These are phyloP conservation scores for Boletus smithii DNA, from an alignment of 1,284 basidiomycete genomes.

Conservation along the genomic window DNA sequence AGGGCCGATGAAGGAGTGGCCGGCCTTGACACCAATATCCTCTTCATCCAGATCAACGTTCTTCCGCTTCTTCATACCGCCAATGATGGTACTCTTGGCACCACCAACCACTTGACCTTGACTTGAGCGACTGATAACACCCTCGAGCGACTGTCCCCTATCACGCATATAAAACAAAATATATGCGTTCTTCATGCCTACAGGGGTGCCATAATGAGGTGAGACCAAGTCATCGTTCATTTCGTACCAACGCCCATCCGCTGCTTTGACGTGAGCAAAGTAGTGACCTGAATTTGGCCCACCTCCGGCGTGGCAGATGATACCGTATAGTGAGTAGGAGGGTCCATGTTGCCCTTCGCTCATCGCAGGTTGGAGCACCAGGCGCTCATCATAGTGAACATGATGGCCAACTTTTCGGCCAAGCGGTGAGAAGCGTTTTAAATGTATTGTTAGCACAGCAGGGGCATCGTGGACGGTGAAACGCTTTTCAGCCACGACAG, in stretches of 20 bases:
- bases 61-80: slow-evolving; percentile 64
- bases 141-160: slow-evolving; percentile 67
- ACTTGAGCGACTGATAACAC: slow-evolving; percentile 44
- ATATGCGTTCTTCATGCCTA: slow-evolving; percentile 81
- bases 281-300: slow-evolving; percentile 97
- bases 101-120: slow-evolving; percentile 7
- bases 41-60: slow-evolving; percentile 44
- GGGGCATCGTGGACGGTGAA: slow-evolving; percentile 90
- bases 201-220: slow-evolving; percentile 41
- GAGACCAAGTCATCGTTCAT: slow-evolving; percentile 91
- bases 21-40: slow-evolving; percentile 47
- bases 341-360: slow-evolving; percentile 75
- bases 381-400: slow-evolving; percentile 74
- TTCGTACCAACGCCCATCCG: slow-evolving; percentile 77
- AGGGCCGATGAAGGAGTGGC: slow-evolving; percentile 61
- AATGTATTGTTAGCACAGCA: slow-evolving; percentile 88
- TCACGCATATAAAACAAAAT: slow-evolving; percentile 89
- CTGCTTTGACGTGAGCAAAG: slow-evolving; percentile 80
- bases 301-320: slow-evolving; percentile 90
- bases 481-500: slow-evolving; percentile 83
- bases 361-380: slow-evolving; percentile 83
- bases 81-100: slow-evolving; percentile 42
- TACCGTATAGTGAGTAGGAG: slow-evolving; percentile 85
- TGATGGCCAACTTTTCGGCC: slow-evolving; percentile 83
- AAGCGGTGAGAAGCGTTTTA: slow-evolving; percentile 91